Base-by-base conservation (phyloP, 768 basidiomycete species). In the Leccinellum rugosiceps region DNA sequence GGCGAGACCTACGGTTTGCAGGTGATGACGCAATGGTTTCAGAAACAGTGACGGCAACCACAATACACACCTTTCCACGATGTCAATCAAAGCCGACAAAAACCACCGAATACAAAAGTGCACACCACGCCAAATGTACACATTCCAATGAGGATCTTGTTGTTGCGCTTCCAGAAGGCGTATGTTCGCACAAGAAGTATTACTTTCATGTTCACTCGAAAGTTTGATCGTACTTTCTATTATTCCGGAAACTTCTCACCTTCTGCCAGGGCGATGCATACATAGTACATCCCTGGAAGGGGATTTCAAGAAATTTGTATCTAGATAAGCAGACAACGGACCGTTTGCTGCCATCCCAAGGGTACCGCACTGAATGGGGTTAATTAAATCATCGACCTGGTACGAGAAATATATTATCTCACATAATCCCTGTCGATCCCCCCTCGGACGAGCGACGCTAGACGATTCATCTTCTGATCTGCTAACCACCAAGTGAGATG, bases 141-240 rank as follows among this genome's bases (percentile, higher is more conserved):
- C 44, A 56, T 63, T 43, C 64, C 61, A n/a, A 63, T 46, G 4
- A 65, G 64, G 14, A 66, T 50, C 57, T 28, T 65, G 57, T 31
- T 63, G n/a, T 58, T n/a, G 15, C 50, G 31, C 6, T 56, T 55
- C 65, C 65, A 65, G 54, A 65, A 65, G 3, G 38, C 61, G 10
- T 63, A 66, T 35, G 64, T 65, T 34, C 64, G 58, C 23, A 66
- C 57, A 8, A 63, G 47, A 38, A 65, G 56, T 53, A 65, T 65
- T 1, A n/a, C 64, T 65, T 21, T 25, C 2, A 41, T 19, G n/a
- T 38, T n/a, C 17, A 10, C 8, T 26, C 10, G 19, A 21, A 13
- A 25, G 43, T 17, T 55, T 11, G 19, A 44, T 28, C 31, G 23
- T n/a, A 14, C 32, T 45, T 44, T 21, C 21, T 19, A 7, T 11